Evolutionary conservation across 1,139 yeast species (phyloP).

Genomic region (Petasospora rhodanensis): DNA sequence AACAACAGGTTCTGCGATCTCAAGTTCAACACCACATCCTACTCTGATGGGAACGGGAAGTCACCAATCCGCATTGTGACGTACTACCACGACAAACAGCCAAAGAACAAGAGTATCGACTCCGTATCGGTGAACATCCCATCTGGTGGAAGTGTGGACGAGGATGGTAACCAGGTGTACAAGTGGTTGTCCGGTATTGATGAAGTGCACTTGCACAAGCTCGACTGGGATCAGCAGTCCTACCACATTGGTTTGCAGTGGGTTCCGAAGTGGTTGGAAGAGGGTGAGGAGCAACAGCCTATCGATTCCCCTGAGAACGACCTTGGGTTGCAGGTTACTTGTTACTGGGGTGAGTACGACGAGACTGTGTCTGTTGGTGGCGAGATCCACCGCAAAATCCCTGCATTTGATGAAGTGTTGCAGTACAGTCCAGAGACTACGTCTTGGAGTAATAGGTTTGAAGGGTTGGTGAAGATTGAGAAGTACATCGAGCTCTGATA

Average conservation of each 20-base stretch:
- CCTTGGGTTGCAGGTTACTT: slow-evolving; percentile 54
- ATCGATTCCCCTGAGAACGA: slow-evolving; percentile 27
- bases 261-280: slow-evolving; percentile 61
- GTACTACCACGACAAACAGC: slow-evolving; percentile 38
- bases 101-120: slow-evolving; percentile 6
- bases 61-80: slow-evolving; percentile 63
- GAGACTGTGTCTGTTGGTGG: slow-evolving; percentile 36
- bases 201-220: slow-evolving; percentile 55
- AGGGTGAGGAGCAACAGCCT: slow-evolving; percentile 34
- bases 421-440: slow-evolving; percentile 61
- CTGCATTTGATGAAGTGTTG: slow-evolving; percentile 65
- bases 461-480: slow-evolving; percentile 58
- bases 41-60: slow-evolving; percentile 29
- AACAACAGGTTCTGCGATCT: slow-evolving; percentile 63
- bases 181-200: slow-evolving; percentile 60
- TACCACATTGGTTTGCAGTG: slow-evolving; percentile 70
- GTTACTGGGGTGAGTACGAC: slow-evolving; percentile 74
- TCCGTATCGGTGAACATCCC: slow-evolving; percentile 31
- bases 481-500: slow-evolving; percentile 20
- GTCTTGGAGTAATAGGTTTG: slow-evolving; percentile 59
- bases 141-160: slow-evolving; percentile 47
- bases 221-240: slow-evolving; percentile 49
- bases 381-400: slow-evolving; percentile 40
- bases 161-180: slow-evolving; percentile 45
- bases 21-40: slow-evolving; percentile 47